Percentiles rank a stretch among this genome's conserved stretches.
These are phyloP conservation scores for Castanospermum australe DNA, from an alignment of 306 rosid species.

Conservation along the genomic window DNA sequence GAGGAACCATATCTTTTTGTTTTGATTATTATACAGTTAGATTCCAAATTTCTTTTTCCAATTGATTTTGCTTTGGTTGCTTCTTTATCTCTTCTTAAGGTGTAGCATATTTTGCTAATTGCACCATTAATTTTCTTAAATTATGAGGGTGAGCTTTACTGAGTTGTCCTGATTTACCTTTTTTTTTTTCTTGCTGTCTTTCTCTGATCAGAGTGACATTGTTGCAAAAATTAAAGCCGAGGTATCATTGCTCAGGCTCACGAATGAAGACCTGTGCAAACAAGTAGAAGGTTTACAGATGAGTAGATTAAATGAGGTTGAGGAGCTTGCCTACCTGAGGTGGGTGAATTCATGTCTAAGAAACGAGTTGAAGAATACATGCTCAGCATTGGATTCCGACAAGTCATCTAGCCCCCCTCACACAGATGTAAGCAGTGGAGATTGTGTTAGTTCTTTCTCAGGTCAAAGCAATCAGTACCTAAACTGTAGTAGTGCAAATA, in stretches of 20 bases:
- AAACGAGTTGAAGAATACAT: slow-evolving; percentile 77
- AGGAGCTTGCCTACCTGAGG: slow-evolving; percentile 94
- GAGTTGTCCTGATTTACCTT: neutral
- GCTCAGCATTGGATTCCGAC: slow-evolving; percentile 52
- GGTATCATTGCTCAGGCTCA: slow-evolving; percentile 73
- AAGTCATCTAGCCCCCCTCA: slow-evolving; percentile 69
- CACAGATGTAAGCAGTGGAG: slow-evolving; percentile 46
- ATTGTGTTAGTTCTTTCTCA: slow-evolving; percentile 53
- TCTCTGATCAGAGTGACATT: slow-evolving; percentile 58
- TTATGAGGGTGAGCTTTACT: neutral
- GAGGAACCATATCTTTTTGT: neutral
- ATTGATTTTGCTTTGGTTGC: neutral
- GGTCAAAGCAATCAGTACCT: slow-evolving; percentile 47
- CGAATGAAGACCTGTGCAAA: slow-evolving; percentile 89
- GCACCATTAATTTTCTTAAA: neutral
- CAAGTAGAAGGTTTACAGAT: slow-evolving; percentile 96
- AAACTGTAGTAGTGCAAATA: slow-evolving; percentile 48
- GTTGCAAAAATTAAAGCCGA: slow-evolving; percentile 86
- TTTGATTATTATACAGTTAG: neutral
- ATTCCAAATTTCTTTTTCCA: neutral
- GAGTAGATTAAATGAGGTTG: slow-evolving; percentile 92
- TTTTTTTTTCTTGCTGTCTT: neutral
- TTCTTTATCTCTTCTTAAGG: neutral
- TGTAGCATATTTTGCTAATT: neutral
- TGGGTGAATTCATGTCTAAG: slow-evolving; percentile 96